Conservation (phyloP, 371 early-diverging fungal genomes). For the Choanephora cucurbitarum region DNA sequence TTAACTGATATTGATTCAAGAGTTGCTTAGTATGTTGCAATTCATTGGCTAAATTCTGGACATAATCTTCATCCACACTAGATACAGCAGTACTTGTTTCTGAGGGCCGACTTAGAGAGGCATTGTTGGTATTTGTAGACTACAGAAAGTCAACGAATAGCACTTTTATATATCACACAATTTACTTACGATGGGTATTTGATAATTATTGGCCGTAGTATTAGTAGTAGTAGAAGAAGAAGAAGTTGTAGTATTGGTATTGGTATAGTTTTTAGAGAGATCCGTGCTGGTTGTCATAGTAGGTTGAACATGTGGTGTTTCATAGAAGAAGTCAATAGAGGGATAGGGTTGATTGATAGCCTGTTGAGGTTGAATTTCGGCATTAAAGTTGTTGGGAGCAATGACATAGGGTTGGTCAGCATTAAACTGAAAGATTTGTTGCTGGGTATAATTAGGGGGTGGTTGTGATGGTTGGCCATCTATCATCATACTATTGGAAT, state of each 20-base stretch:
- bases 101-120: background rate
- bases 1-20: slow-evolving; percentile 23
- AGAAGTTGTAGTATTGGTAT: no score
- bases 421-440: slow-evolving; percentile 4
- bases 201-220: slow-evolving; percentile 8
- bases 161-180: slow-evolving; percentile 3
- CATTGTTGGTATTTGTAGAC: slow-evolving; percentile 2
- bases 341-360: slow-evolving; percentile 3
- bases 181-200: slow-evolving; percentile 16
- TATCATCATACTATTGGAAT: slow-evolving; percentile 7
- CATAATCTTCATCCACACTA: slow-evolving; percentile 20
- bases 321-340: slow-evolving; percentile 19
- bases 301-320: slow-evolving; percentile 10
- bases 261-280: slow-evolving; percentile 4
- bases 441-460: slow-evolving; percentile 7
- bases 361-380: slow-evolving; percentile 7
- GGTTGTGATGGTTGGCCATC: slow-evolving; percentile 2
- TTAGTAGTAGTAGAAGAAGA: slow-evolving; percentile 8
- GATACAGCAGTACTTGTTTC: slow-evolving; percentile 8
- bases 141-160: no score
- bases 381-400: background rate
- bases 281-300: slow-evolving; percentile 5
- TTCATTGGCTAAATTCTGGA: slow-evolving; percentile 24
- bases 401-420: slow-evolving; percentile 2
- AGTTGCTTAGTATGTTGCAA: slow-evolving; percentile 27